Percentiles rank a stretch among this genome's conserved stretches.
Conservation (phyloP, 306 rosid species). For the Trichosanthes truncata region DNA sequence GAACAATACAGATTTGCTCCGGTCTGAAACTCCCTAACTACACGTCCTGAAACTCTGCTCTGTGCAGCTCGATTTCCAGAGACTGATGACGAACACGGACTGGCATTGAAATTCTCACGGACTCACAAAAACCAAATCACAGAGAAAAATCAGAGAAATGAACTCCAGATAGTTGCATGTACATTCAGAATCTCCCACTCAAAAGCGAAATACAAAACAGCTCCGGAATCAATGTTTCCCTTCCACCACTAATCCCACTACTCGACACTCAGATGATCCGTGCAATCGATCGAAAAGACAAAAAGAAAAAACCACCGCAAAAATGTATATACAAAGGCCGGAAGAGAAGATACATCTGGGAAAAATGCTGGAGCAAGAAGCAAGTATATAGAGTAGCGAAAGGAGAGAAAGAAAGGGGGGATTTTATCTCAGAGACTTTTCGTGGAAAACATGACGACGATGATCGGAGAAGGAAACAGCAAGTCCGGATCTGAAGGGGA, state of each 20-base stretch:
- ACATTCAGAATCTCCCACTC: not conserved
- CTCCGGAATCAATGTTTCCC: not conserved
- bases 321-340: not conserved
- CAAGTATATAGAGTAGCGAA: not conserved
- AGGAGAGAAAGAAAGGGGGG: conserved; percentile 4
- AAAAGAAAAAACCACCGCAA: not conserved
- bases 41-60: not conserved
- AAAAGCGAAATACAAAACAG: not conserved
- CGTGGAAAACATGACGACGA: conserved; percentile 76
- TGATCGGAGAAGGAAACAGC: conserved; percentile 56
- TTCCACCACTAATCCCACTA: conserved; percentile 1
- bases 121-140: conserved; percentile 10
- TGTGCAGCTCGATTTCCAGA: conserved; percentile 26
- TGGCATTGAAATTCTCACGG: conserved; percentile 10
- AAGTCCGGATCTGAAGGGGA: conserved; percentile 13
- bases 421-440: conserved; percentile 24
- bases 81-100: conserved; percentile 1
- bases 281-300: not conserved
- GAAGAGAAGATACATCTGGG: conserved; percentile 4
- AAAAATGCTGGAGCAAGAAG: conserved; percentile 3
- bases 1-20: not conserved
- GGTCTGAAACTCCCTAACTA: not conserved
- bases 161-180: conserved; percentile 12
- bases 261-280: not conserved
- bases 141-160: too few species aligned